These are phyloP conservation scores for Trypanosoma avium DNA, from an alignment of 208 protist genomes.

Conservation along the genomic window DNA sequence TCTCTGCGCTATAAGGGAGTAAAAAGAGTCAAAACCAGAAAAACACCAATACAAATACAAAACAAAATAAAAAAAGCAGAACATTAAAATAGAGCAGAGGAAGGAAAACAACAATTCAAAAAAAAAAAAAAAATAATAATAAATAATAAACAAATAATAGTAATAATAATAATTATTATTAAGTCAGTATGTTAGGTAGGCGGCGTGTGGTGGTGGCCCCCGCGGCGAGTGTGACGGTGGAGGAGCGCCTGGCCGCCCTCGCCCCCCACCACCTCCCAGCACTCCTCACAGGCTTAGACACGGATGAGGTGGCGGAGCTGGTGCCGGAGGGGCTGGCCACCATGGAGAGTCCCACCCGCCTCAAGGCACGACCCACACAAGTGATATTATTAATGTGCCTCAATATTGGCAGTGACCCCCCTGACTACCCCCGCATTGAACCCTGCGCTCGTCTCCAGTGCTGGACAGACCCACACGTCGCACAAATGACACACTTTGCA, in stretches of 20 bases:
- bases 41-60: background rate
- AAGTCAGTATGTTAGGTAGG: constrained; percentile 17
- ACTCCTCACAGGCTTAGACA: constrained; percentile 44
- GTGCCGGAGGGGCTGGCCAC: constrained; percentile 14
- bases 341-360: constrained; percentile 20
- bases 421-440: constrained; percentile 94
- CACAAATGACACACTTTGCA: constrained; percentile 52
- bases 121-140: background rate
- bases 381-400: constrained; percentile 95
- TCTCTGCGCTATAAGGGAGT: no score
- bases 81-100: background rate
- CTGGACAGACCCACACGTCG: constrained; percentile 94
- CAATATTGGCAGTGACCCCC: constrained; percentile 98
- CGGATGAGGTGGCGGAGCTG: constrained; percentile 26
- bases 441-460: constrained; percentile 96
- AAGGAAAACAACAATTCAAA: background rate
- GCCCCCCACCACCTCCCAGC: constrained; percentile 58
- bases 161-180: background rate
- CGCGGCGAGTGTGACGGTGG: constrained; percentile 43
- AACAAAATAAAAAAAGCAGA: constrained; percentile 10
- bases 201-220: constrained; percentile 10
- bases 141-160: background rate
- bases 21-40: no score
- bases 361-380: constrained; percentile 45
- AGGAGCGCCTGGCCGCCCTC: constrained; percentile 66